A percentile compares a stretch with the other conserved stretches of the same genome.
Conservation (phyloP, 2,329 filamentous ascomycete genomes). For the Fusarium sp. region DNA sequence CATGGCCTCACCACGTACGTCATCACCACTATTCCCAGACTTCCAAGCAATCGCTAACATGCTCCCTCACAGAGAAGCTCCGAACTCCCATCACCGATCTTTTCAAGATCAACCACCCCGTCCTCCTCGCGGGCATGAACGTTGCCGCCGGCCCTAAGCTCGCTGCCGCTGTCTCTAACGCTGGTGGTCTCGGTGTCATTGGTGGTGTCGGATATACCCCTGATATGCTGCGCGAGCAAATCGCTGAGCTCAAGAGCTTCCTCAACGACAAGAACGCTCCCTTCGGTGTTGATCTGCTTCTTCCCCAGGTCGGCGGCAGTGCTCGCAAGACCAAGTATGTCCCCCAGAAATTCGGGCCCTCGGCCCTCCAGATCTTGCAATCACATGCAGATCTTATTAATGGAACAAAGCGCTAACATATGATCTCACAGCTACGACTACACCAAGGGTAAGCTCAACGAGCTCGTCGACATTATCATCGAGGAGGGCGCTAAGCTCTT, state of each 20-base stretch:
- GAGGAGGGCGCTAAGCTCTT: constrained; percentile 92
- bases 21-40: not conserved
- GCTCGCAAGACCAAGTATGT: constrained; percentile 91
- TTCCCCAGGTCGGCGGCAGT: constrained; percentile 93
- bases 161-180: constrained; percentile 96
- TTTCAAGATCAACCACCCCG: constrained; percentile 96
- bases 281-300: constrained; percentile 92
- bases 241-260: constrained; percentile 91
- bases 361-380: constrained; percentile 10
- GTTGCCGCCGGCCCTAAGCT: constrained; percentile 96
- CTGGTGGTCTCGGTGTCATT: constrained; percentile 95
- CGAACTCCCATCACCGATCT: constrained; percentile 94
- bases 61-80: constrained; percentile 64
- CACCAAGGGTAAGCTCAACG: constrained; percentile 97
- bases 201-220: constrained; percentile 96
- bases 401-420: constrained; percentile 21
- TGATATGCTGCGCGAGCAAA: constrained; percentile 96
- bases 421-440: constrained; percentile 87
- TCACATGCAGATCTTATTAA: constrained; percentile 40
- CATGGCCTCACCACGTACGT: constrained; percentile 87
- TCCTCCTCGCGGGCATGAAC: constrained; percentile 98
- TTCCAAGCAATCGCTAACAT: constrained; percentile 26
- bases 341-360: not conserved
- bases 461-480: constrained; percentile 92
- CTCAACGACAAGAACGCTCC: constrained; percentile 91